Percentiles rank a stretch among this genome's conserved stretches.
Evolutionary conservation across 148 eudicot genomes (phyloP).

Genomic region (Camellia lanceoleosa): DNA sequence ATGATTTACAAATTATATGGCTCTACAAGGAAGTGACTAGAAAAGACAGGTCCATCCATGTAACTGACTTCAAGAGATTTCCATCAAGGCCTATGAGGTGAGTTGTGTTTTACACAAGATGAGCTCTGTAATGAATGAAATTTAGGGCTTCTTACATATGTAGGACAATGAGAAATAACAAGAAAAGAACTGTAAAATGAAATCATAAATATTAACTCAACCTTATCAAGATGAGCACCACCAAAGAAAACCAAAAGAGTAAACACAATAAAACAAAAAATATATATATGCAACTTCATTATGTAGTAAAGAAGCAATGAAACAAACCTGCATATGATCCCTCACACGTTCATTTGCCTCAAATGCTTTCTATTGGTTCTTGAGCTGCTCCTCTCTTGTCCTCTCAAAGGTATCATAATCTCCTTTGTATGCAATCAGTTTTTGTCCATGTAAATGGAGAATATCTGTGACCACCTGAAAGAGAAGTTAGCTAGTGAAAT

Average conservation of each 20-base stretch:
- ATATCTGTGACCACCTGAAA: conserved; percentile 94
- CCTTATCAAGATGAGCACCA: neutral
- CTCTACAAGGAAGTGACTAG: too few relatives aligned
- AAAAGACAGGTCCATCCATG: too few relatives aligned
- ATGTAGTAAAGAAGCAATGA: too few relatives aligned
- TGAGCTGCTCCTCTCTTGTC: conserved; percentile 79
- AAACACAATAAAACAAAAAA: neutral
- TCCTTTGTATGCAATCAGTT: conserved; percentile 38
- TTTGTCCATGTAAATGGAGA: too few relatives aligned
- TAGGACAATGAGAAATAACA: neutral
- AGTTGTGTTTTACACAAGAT: neutral
- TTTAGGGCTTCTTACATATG: neutral
- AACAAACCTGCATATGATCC: conserved; percentile 35
- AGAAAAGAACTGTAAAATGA: too few relatives aligned
- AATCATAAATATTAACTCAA: neutral
- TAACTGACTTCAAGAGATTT: too few relatives aligned
- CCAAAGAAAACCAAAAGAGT: neutral
- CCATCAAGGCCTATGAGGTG: too few relatives aligned
- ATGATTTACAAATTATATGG: too few relatives aligned
- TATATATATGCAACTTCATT: too few relatives aligned
- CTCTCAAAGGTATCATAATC: conserved; percentile 88
- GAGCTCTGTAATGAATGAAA: neutral
- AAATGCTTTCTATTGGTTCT: conserved; percentile 86
- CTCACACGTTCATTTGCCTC: conserved; percentile 83
- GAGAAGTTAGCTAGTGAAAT: conserved; percentile 13